Conservation (phyloP, 106 monocot species). For the Amphibolis antarctica region DNA sequence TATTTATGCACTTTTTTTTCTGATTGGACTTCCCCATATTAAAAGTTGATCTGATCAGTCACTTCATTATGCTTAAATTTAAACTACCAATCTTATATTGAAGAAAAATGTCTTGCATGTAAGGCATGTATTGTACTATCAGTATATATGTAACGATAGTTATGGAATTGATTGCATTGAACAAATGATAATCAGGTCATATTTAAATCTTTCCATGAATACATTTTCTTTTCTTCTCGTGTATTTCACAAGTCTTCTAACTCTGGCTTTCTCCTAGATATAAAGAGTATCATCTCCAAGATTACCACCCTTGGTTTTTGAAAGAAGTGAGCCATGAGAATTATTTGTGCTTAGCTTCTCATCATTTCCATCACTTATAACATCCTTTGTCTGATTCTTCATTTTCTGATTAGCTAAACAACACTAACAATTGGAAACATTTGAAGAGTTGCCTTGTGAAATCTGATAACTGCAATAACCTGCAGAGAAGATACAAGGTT, state of each 20-base stretch:
- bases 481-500: conserved; percentile 83
- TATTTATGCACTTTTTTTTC: too few relatives aligned
- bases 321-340: conserved; percentile 42
- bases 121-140: too few relatives aligned
- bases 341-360: background rate
- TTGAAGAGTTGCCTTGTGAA: conserved; percentile 89
- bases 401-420: conserved; percentile 45
- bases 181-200: background rate
- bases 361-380: background rate
- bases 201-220: background rate
- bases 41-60: too few relatives aligned
- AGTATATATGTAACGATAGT: background rate
- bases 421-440: conserved; percentile 61
- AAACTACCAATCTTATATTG: too few relatives aligned
- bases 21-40: too few relatives aligned
- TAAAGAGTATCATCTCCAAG: conserved; percentile 96
- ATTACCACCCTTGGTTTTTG: conserved; percentile 76
- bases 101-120: too few relatives aligned
- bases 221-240: background rate
- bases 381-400: background rate
- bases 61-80: too few relatives aligned
- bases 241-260: too few relatives aligned
- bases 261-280: conserved; percentile 32
- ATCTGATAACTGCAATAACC: conserved; percentile 61
- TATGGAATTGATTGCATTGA: background rate